Evolutionary conservation across 1,139 yeast genomes (phyloP), one percentile per base, ranked within the genome.

Genomic region (Diutina neorugosa): DNA sequence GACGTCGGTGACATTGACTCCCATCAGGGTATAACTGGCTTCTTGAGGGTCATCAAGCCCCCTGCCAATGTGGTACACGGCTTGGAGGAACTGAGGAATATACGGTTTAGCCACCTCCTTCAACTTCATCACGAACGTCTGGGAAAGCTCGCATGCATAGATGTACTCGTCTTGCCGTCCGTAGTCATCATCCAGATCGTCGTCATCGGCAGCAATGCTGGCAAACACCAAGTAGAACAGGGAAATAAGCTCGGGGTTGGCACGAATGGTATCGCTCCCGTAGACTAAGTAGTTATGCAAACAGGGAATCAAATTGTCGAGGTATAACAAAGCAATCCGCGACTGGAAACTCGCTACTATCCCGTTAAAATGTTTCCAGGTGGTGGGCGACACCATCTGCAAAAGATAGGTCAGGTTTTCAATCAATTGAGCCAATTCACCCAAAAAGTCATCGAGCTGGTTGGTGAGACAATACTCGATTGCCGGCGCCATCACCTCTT

Each of bases 351-450:
- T 71, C 40, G 70, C 69, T 43, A 80, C 75, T 52, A 88, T 69
- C 52, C 77, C 67, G 51, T 75, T 79, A 60, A 89, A 82, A 48
- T 84, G 69, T 51, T 75, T 74, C 96, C 98, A 91, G 76, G 90
- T 82, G 48, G 75, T 69, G 12, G 88, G 86, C 9, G 91, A 80
- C 20, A 93, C 82, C 12, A 71, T 64, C 64, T 94, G 80, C 51
- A 86, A 73, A 55, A 89, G 73, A 65, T 86, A 91, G 0, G 94
- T 81, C 31, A 94, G 81, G 65, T 88, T 89, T 62, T 93, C 98
- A 59, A 90, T 80, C 62, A 93, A 75, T 61, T 89, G 96, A 58
- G 90, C 82, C 47, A 83, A 77, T 66, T 93, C 98, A 43, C 87
- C 80, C 63, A 84, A 83, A 65, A 86, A 89, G 62, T 89, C 96